Conservation (phyloP, 306 rosid genomes). For the Phaseolus lunatus region DNA sequence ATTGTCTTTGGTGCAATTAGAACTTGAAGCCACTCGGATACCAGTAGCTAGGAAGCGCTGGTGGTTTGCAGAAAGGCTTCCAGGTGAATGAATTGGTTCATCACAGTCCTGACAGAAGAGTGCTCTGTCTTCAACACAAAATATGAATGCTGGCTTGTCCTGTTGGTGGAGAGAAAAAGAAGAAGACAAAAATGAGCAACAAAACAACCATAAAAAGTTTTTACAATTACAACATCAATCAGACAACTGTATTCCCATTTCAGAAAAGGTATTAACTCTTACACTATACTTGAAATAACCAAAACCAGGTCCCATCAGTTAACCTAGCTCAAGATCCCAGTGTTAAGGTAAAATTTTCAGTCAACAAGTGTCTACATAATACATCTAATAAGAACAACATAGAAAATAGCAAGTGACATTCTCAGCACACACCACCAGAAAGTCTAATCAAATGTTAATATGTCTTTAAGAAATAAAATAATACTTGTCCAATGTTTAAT, state of each 20-base stretch:
- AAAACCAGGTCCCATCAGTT: neutral
- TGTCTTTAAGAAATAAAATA: neutral
- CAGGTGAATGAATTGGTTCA: conserved; percentile 80
- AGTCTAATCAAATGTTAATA: neutral
- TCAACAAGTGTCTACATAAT: neutral
- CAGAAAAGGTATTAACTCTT: neutral
- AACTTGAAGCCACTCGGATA: conserved; percentile 73
- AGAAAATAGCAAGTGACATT: neutral
- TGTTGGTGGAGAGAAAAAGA: conserved; percentile 37
- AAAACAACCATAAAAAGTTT: neutral
- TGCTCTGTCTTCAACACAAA: conserved; percentile 97
- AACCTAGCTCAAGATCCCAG: neutral
- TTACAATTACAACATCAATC: neutral
- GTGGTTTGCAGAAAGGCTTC: conserved; percentile 83
- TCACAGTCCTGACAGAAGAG: conserved; percentile 93
- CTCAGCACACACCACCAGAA: neutral
- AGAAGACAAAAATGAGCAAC: conserved; percentile 31
- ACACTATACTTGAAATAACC: conserved; percentile 6
- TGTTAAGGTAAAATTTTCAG: neutral
- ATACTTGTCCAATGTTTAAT: neutral
- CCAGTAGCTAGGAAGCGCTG: conserved; percentile 97
- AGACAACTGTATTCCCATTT: neutral
- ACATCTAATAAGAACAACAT: neutral
- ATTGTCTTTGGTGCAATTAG: conserved; percentile 63
- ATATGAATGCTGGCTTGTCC: conserved; percentile 97